Evolutionary conservation across 148 eudicot species (phyloP).

Genomic region (Simmondsia chinensis): DNA sequence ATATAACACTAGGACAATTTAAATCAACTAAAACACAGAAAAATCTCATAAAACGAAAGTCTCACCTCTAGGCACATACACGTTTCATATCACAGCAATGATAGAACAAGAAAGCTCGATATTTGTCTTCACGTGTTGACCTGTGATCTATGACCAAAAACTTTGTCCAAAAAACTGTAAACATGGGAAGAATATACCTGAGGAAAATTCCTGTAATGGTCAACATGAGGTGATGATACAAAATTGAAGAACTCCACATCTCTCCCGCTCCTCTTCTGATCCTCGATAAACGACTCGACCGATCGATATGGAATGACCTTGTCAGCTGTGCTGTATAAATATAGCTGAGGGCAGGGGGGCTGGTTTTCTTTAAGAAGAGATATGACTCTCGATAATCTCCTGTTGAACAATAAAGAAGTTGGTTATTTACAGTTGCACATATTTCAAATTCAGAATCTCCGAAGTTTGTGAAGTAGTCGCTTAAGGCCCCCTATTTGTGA

Average conservation of each 20-base stretch:
- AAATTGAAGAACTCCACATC: constrained; percentile 54
- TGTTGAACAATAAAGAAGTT: constrained; percentile 18
- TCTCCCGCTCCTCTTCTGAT: constrained; percentile 63
- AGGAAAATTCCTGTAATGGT: constrained; percentile 81
- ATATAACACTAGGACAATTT: too few relatives aligned
- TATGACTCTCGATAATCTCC: constrained; percentile 52
- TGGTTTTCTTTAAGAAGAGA: constrained; percentile 41
- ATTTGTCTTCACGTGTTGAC: too few relatives aligned
- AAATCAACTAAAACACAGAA: too few relatives aligned
- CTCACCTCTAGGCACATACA: too few relatives aligned
- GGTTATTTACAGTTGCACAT: too few relatives aligned
- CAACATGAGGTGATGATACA: constrained; percentile 79
- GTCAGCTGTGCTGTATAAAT: constrained; percentile 84
- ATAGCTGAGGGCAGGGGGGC: constrained; percentile 85
- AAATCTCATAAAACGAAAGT: too few relatives aligned
- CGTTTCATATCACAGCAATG: too few relatives aligned
- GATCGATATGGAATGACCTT: constrained; percentile 59
- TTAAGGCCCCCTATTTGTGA: too few relatives aligned
- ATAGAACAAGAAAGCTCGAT: too few relatives aligned
- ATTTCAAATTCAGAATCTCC: too few relatives aligned
- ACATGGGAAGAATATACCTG: constrained; percentile 46
- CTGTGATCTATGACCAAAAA: constrained; percentile 24
- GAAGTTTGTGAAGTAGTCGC: too few relatives aligned
- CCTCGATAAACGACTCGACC: constrained; percentile 59
- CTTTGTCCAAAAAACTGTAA: constrained; percentile 39